Evolutionary conservation across 306 rosid genomes (phyloP).

Genomic region (Malus orientalis): DNA sequence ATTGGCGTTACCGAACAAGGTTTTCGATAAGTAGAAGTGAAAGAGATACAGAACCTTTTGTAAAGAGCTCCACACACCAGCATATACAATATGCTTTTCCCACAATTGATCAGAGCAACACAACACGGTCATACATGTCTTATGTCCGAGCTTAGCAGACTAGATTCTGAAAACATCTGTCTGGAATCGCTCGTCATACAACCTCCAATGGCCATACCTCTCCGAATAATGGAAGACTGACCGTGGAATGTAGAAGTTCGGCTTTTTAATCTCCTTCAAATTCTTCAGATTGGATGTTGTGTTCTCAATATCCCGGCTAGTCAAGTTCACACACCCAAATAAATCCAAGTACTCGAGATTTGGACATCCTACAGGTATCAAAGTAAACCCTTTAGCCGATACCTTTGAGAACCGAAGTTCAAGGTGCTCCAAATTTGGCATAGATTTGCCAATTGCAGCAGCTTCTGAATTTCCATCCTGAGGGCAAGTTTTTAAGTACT

Average conservation of each 20-base stretch:
- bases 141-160: conserved; percentile 13
- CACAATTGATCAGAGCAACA: background rate
- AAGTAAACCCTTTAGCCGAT: conserved; percentile 48
- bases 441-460: conserved; percentile 59
- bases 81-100: background rate
- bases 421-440: conserved; percentile 65
- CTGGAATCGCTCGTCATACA: conserved; percentile 86
- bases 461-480: conserved; percentile 89
- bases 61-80: conserved; percentile 5
- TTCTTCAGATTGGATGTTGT: conserved; percentile 43
- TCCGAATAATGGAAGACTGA: conserved; percentile 35
- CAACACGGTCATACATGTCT: background rate
- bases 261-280: conserved; percentile 42
- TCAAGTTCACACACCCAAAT: conserved; percentile 70
- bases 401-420: conserved; percentile 74
- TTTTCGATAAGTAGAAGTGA: background rate
- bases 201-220: conserved; percentile 74
- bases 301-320: conserved; percentile 55
- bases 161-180: conserved; percentile 76
- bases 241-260: conserved; percentile 41
- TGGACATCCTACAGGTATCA: conserved; percentile 56
- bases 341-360: conserved; percentile 72
- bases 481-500: conserved; percentile 62
- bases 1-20: background rate
- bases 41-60: conserved; percentile 2